These are phyloP conservation scores for Quercus bicolor DNA, from an alignment of 306 rosid species.

Conservation along the genomic window DNA sequence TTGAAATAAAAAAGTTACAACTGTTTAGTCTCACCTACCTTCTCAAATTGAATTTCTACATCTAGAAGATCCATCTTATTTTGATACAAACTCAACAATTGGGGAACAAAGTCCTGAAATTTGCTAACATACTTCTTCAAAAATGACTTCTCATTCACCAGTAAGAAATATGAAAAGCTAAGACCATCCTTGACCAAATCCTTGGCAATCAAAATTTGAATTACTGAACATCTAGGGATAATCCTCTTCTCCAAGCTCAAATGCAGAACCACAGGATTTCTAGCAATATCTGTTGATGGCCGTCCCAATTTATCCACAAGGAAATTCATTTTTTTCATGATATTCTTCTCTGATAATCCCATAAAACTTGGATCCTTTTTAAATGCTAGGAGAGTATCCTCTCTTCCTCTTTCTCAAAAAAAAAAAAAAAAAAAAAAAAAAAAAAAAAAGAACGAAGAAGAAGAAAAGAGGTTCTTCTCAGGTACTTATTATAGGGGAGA, in stretches of 20 bases:
- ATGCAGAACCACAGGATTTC: neutral
- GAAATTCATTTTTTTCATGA: conserved; percentile 3
- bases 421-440: too few species aligned
- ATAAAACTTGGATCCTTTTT: conserved; percentile 21
- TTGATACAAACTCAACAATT: conserved; percentile 8
- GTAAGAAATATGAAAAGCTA: neutral
- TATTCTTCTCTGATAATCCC: conserved; percentile 8
- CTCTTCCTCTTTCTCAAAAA: too few species aligned
- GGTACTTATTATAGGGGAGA: too few species aligned
- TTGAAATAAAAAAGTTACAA: too few species aligned
- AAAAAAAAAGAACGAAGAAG: rapidly evolving
- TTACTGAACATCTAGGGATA: conserved; percentile 28
- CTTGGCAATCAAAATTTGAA: conserved; percentile 6
- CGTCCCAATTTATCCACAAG: conserved; percentile 21
- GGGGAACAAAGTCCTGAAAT: neutral
- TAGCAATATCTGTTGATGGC: conserved; percentile 7
- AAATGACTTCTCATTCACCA: neutral
- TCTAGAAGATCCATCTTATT: neutral
- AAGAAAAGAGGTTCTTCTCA: too few species aligned
- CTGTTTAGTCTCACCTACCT: too few species aligned
- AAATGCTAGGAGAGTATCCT: conserved; percentile 14
- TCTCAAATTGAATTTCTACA: too few species aligned
- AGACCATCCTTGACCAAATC: neutral
- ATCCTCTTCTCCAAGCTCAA: conserved; percentile 24
- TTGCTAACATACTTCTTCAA: too few species aligned